These are phyloP conservation scores for Physocladia obscura DNA, from an alignment of 192 early-diverging fungal genomes.

Conservation along the genomic window DNA sequence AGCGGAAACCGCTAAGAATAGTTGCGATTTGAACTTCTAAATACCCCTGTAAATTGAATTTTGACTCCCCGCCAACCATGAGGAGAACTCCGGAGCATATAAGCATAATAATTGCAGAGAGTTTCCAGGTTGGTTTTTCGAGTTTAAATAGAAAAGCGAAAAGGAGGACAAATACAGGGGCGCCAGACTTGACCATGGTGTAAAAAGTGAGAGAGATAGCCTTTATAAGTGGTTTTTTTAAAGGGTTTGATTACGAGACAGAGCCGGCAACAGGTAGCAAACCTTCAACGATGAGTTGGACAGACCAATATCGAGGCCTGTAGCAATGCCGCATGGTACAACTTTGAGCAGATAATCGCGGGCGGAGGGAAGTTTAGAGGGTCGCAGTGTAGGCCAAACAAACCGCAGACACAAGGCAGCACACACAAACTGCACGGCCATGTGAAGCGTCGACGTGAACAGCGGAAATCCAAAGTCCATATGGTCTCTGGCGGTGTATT, in stretches of 20 bases:
- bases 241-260: no score
- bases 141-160: slow-evolving; percentile 90
- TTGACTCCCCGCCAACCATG: slow-evolving; percentile 82
- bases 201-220: slow-evolving; percentile 90
- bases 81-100: slow-evolving; percentile 81
- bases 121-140: slow-evolving; percentile 70
- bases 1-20: slow-evolving; percentile 82
- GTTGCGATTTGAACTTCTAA: slow-evolving; percentile 76
- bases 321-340: slow-evolving; percentile 83
- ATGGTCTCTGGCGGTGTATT: slow-evolving; percentile 47
- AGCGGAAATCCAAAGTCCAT: slow-evolving; percentile 85
- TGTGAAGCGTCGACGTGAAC: slow-evolving; percentile 82
- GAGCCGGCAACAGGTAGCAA: no score
- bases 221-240: slow-evolving; percentile 23
- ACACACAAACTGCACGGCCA: slow-evolving; percentile 75
- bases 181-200: slow-evolving; percentile 67
- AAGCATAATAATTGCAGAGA: slow-evolving; percentile 72
- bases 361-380: slow-evolving; percentile 51
- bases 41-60: slow-evolving; percentile 78
- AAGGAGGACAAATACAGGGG: slow-evolving; percentile 67
- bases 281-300: slow-evolving; percentile 82
- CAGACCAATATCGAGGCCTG: slow-evolving; percentile 86
- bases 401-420: slow-evolving; percentile 53
- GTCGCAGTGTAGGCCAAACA: slow-evolving; percentile 62
- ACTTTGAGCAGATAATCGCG: slow-evolving; percentile 69